Percentiles rank a stretch among this genome's conserved stretches.
Conservation (phyloP, 192 early-diverging fungal genomes). For the Ambispora gerdemannii region DNA sequence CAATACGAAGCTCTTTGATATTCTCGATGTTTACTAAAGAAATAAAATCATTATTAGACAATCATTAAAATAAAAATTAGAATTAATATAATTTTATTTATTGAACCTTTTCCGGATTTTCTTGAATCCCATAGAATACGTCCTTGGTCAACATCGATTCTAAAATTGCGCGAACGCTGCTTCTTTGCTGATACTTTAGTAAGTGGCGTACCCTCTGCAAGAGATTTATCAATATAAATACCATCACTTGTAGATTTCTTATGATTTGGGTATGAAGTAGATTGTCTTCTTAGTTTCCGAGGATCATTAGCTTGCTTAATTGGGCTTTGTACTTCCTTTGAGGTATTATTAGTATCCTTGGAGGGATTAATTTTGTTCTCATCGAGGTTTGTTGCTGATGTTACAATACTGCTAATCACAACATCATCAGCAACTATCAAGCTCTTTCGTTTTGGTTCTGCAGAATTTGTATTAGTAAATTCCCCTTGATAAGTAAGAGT, state of each 20-base stretch:
- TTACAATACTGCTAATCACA: constrained; percentile 21
- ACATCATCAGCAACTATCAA: constrained; percentile 10
- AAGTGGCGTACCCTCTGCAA: constrained; percentile 38
- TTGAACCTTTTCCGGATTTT: constrained; percentile 43
- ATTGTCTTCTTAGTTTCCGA: not conserved
- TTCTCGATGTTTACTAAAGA: constrained; percentile 46
- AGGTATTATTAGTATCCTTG: not conserved
- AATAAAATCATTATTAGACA: not conserved
- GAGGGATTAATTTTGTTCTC: not conserved
- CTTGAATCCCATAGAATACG: constrained; percentile 46
- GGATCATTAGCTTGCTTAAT: not conserved
- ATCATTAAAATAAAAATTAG: constrained; percentile 10
- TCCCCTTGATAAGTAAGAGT: not conserved
- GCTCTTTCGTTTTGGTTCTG: not conserved
- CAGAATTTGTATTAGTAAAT: not conserved
- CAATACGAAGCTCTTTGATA: constrained; percentile 45
- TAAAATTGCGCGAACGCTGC: constrained; percentile 38
- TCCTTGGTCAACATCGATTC: constrained; percentile 43
- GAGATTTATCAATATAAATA: constrained; percentile 10
- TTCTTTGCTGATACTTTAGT: constrained; percentile 45
- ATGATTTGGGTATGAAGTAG: not conserved
- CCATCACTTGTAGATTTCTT: not conserved
- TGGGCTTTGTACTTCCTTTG: not conserved
- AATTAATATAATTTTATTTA: not conserved
- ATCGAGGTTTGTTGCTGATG: not conserved